These are phyloP conservation scores for Lentinula edodes DNA, from an alignment of 768 basidiomycete genomes.

Conservation along the genomic window DNA sequence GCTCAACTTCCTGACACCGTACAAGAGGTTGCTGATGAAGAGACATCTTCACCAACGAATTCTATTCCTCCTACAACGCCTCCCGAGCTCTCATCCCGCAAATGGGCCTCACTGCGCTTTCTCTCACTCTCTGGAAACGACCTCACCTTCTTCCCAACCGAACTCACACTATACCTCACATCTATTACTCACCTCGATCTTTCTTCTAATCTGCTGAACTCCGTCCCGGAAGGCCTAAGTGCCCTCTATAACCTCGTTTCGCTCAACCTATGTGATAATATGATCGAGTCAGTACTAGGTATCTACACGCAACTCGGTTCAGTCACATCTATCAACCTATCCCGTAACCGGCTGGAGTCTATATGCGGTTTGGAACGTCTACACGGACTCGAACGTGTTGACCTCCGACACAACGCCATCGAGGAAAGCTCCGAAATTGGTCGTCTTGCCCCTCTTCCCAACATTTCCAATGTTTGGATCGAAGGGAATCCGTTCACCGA, in stretches of 20 bases:
- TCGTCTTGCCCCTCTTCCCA: slow-evolving; percentile 72
- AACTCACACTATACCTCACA: slow-evolving; percentile 59
- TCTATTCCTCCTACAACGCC: slow-evolving; percentile 17
- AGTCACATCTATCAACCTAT: slow-evolving; percentile 72
- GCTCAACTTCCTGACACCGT: slow-evolving; percentile 54
- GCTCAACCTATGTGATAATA: slow-evolving; percentile 95
- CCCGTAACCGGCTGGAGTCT: slow-evolving; percentile 87
- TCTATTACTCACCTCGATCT: slow-evolving; percentile 81
- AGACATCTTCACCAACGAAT: slow-evolving; percentile 1
- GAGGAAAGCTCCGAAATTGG: slow-evolving; percentile 84
- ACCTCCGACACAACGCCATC: slow-evolving; percentile 74
- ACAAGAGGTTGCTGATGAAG: slow-evolving; percentile 36
- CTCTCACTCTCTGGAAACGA: slow-evolving; percentile 77
- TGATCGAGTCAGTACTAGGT: slow-evolving; percentile 92
- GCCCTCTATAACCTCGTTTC: slow-evolving; percentile 74
- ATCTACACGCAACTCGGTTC: slow-evolving; percentile 80
- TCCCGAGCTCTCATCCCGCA: slow-evolving; percentile 44
- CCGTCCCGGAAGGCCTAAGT: slow-evolving; percentile 75
- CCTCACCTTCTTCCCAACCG: slow-evolving; percentile 73
- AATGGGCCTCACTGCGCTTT: slow-evolving; percentile 74
- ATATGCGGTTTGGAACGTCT: slow-evolving; percentile 94
- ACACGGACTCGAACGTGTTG: slow-evolving; percentile 75
- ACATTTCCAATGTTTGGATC: slow-evolving; percentile 76
- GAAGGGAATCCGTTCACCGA: slow-evolving; percentile 80
- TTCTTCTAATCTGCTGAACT: slow-evolving; percentile 86